Evolutionary conservation across 2,329 filamentous ascomycete genomes (phyloP).

Genomic region (Cladosporium sp.): DNA sequence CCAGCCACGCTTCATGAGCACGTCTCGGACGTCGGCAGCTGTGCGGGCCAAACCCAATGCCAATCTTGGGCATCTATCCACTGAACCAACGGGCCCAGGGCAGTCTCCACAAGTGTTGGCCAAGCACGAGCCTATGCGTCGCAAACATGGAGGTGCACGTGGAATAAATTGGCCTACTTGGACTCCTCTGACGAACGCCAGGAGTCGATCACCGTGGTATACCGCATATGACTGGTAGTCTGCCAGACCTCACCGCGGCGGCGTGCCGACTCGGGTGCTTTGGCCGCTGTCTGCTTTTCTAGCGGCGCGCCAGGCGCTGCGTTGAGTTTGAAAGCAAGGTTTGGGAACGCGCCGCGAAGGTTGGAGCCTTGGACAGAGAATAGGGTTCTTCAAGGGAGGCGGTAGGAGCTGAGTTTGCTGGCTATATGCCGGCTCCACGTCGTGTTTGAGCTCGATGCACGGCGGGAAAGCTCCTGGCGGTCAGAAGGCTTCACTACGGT

Average conservation of each 20-base stretch:
- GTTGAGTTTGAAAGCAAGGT: conserved; percentile 19
- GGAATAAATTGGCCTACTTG: conserved; percentile 12
- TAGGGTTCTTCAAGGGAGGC: neutral
- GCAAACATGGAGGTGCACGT: conserved; percentile 21
- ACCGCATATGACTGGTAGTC: conserved; percentile 3
- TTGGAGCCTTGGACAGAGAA: conserved; percentile 8
- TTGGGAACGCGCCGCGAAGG: conserved; percentile 21
- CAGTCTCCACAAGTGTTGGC: conserved; percentile 1
- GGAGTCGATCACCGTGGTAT: neutral
- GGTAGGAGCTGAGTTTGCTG: conserved; percentile 8
- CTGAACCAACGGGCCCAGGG: neutral
- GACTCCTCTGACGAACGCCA: conserved; percentile 7
- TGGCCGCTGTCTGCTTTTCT: conserved; percentile 19
- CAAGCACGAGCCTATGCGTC: conserved; percentile 7
- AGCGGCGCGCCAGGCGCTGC: conserved; percentile 17
- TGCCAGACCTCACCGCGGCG: conserved; percentile 10
- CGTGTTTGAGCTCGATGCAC: conserved; percentile 8
- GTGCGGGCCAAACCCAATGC: conserved; percentile 1
- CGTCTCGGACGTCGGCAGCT: conserved; percentile 11
- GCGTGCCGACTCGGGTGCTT: conserved; percentile 12
- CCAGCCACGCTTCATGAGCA: neutral
- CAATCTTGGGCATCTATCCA: neutral
- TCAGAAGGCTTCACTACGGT: conserved; percentile 16
- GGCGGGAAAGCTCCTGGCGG: conserved; percentile 11
- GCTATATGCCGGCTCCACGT: conserved; percentile 17